Conservation (phyloP, 2,329 filamentous ascomycete species). For the Trichocomaceae sp. region DNA sequence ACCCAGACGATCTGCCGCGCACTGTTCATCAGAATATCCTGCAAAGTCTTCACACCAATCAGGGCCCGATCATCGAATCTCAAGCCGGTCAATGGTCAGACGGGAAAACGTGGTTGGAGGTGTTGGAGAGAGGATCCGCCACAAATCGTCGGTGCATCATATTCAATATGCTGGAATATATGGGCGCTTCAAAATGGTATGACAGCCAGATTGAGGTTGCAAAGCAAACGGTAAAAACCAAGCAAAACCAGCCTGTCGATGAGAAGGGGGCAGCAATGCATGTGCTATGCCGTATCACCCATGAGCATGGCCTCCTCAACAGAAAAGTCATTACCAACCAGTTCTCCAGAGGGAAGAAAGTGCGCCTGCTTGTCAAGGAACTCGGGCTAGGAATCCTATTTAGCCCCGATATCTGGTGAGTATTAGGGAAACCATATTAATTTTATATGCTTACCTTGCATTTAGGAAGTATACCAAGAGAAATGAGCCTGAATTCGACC, state of each 20-base stretch:
- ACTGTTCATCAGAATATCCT: neutral
- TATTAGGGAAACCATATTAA: neutral
- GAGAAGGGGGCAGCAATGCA: neutral
- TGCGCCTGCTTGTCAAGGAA: slow-evolving; percentile 51
- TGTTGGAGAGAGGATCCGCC: slow-evolving; percentile 11
- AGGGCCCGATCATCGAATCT: neutral
- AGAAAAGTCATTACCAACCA: neutral
- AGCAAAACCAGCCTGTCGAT: neutral
- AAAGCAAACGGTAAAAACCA: slow-evolving; percentile 11
- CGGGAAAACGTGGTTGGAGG: slow-evolving; percentile 13
- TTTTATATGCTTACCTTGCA: neutral
- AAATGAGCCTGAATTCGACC: no score
- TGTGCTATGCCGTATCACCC: neutral
- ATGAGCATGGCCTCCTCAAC: neutral
- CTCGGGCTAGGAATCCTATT: neutral
- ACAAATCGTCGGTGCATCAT: slow-evolving; percentile 7
- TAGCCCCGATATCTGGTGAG: neutral
- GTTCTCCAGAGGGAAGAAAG: slow-evolving; percentile 52
- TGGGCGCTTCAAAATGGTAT: slow-evolving; percentile 16
- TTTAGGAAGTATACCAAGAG: no score
- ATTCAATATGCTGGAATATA: slow-evolving; percentile 17
- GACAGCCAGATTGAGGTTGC: slow-evolving; percentile 10
- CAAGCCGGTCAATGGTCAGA: slow-evolving; percentile 13
- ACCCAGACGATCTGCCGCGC: neutral
- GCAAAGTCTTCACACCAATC: neutral